Evolutionary conservation across 2,329 filamentous ascomycete species (phyloP), one percentile per base, ranked within the genome.

Genomic region (Aspergillus novofumigatus): DNA sequence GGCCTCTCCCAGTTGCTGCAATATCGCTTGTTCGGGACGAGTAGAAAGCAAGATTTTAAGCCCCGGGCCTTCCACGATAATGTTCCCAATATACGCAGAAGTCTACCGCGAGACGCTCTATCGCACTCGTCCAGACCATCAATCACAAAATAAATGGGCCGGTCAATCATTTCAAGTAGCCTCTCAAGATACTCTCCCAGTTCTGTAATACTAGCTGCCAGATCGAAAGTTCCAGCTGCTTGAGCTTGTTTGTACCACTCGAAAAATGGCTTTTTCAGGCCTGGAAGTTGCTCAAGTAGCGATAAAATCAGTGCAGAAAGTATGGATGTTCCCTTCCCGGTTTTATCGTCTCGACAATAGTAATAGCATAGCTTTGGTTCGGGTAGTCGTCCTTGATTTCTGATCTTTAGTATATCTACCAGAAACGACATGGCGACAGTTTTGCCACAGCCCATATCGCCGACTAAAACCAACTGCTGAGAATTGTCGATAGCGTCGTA

Each of bases 81-180:
- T 45, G 53, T 58, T 58, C 57, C 52, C 48, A 64, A 29, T 51
- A 59, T 50, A 41, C 48, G 10, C 35, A 62, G 54, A 57, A 69
- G 59, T 10, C 42, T 35, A 41, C 55, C 56, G 29, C 63, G 60
- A 54, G 65, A 70, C 25, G 38, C 53, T 53, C 55, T 58, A 50
- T 69, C 65, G 53, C 64, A 70, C 56, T 70, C 65, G 57, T 71
- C 67, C 49, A 70, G 57, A 25, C 64, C 65, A 57, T 71, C 67
- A 52, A 71, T 65, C 48, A 65, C 57, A 29, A 62, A 0, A 65
- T 61, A 64, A 45, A 64, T 44, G 21, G 56, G 56, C 32, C 60
- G 54, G 26, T 62, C 52, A 52, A 64, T 54, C 20, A 41, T 42
- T 54, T 58, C 54, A 35, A 64, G 54, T 11, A 60, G 9, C 47